A percentile compares a stretch with the other conserved stretches of the same genome.
phyloP scores from a whole-genome alignment of 139 green algal species.

The Haematococcus lacustris region DNA sequence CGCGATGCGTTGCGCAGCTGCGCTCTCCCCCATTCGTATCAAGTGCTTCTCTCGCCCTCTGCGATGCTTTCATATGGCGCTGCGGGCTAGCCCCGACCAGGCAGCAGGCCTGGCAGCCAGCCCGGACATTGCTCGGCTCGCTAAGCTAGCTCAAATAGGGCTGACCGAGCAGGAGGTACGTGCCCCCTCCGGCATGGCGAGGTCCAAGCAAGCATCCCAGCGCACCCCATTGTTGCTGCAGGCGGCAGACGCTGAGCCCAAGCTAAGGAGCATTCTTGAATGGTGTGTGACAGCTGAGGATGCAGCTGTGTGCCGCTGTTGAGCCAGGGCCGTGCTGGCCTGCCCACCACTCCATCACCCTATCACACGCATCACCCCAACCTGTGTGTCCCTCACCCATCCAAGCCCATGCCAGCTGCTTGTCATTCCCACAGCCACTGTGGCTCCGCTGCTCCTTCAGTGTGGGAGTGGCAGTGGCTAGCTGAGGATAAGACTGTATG shows the following conservation, averaged over 20 bases:
- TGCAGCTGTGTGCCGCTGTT: not conserved
- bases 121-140: not conserved
- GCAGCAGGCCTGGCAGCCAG: not conserved
- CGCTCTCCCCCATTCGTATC: no score
- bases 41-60: no score
- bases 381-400: not conserved
- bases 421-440: no score
- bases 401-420: no score
- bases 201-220: not conserved
- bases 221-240: slow-evolving; percentile 15
- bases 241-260: slow-evolving; percentile 56
- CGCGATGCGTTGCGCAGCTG: no score
- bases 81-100: not conserved
- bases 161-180: not conserved
- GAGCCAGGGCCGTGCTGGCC: no score
- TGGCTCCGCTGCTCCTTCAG: no score
- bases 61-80: not conserved
- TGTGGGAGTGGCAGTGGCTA: no score
- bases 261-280: slow-evolving; percentile 61
- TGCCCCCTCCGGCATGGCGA: not conserved
- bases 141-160: not conserved
- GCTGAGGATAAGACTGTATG: no score
- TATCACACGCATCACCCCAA: not conserved
- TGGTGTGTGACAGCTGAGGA: slow-evolving; percentile 36
- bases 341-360: not conserved